These are phyloP conservation scores for Petunia secreta DNA, from an alignment of 257 asterid species.

Conservation along the genomic window DNA sequence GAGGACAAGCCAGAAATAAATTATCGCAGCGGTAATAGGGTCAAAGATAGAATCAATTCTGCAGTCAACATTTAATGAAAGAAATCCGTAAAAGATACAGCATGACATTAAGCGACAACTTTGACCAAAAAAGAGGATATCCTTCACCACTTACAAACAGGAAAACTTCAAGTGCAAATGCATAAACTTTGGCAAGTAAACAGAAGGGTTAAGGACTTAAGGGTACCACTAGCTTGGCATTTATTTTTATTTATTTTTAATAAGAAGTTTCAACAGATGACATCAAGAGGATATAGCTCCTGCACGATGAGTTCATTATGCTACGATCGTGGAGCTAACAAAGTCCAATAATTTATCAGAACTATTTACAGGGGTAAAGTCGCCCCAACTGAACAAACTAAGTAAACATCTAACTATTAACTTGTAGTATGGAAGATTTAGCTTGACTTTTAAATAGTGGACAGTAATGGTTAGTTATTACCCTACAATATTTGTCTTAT, in stretches of 20 bases:
- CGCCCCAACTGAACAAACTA: no score
- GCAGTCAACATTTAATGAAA: not conserved
- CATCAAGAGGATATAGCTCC: no score
- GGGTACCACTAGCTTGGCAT: not conserved
- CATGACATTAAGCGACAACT: not conserved
- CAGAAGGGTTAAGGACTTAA: not conserved
- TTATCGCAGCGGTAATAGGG: not conserved
- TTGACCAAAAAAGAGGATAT: not conserved
- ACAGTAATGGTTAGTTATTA: not conserved
- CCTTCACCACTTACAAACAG: not conserved
- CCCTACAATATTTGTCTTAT: not conserved
- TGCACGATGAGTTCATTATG: no score
- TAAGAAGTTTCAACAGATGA: no score
- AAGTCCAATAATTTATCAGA: no score
- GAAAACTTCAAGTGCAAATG: constrained; percentile 13
- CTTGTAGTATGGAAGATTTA: not conserved
- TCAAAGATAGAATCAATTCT: not conserved
- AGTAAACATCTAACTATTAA: no score
- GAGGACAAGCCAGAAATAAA: no score
- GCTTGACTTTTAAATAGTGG: not conserved
- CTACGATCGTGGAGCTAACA: no score
- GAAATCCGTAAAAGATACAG: not conserved
- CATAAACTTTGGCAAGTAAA: not conserved
- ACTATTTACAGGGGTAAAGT: no score
- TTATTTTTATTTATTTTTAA: no score